These are phyloP conservation scores for Wallacemonas sp. DNA, from an alignment of 208 protist genomes.

Conservation along the genomic window DNA sequence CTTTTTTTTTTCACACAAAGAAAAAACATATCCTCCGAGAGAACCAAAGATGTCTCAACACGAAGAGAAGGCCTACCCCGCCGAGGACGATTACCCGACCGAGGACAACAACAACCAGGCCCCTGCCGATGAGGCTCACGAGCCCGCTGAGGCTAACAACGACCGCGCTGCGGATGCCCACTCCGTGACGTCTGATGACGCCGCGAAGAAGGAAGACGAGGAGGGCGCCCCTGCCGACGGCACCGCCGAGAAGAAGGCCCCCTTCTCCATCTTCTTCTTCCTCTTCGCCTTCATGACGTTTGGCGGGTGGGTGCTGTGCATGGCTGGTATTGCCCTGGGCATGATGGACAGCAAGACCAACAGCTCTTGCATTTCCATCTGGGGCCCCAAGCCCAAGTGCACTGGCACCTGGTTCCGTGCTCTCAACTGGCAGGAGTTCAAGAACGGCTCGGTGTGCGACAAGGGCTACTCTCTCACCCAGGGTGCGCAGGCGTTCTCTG, in stretches of 20 bases:
- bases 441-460: conserved; percentile 31
- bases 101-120: conserved; percentile 14
- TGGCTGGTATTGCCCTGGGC: conserved; percentile 48
- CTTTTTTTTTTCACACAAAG: conserved; percentile 26
- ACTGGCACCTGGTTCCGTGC: conserved; percentile 50
- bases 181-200: conserved; percentile 14
- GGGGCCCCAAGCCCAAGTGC: conserved; percentile 61
- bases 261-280: conserved; percentile 34
- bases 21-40: conserved; percentile 13
- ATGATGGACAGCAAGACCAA: conserved; percentile 44
- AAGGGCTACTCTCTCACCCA: conserved; percentile 54
- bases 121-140: conserved; percentile 23
- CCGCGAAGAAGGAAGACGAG: conserved; percentile 15
- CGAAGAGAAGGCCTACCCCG: conserved; percentile 30
- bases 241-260: conserved; percentile 19
- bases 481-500: conserved; percentile 60
- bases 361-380: conserved; percentile 50
- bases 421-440: conserved; percentile 39
- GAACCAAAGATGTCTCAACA: conserved; percentile 17
- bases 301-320: conserved; percentile 43
- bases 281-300: conserved; percentile 46
- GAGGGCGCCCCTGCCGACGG: conserved; percentile 13
- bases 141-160: conserved; percentile 30
- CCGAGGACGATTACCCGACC: conserved; percentile 23
- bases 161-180: conserved; percentile 21